Evolutionary conservation across 73 alveolate genomes (phyloP), one percentile per base, ranked within the genome.

Genomic region (Tetrahymena malaccensis): DNA sequence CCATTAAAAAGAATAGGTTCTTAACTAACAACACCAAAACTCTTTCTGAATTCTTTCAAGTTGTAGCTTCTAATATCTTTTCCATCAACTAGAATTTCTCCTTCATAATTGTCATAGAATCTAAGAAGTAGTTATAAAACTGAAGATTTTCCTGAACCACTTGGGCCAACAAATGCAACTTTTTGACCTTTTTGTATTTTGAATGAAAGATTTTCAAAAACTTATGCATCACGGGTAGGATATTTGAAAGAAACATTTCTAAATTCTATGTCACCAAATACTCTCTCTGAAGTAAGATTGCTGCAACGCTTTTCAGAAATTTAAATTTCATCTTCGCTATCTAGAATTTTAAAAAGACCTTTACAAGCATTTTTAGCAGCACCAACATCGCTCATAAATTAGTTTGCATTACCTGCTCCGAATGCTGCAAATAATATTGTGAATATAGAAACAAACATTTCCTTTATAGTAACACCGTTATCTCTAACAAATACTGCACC

Each of bases 131-230:
- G 94, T 85, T 96, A 97, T 57, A 97, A 95, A 13, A 97, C 94
- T 16, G 99, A 98, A 33, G 97, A 89, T 96, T 98, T 98, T 22
- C 99, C 99, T 85, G 99, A 96, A 16, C 99, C 99, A 94, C 98
- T 96, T 27, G 98, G 96, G 21, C 99, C 99, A n/a, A 98, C 99
- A 57, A 98, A 93, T 43, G 99, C 99, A 19, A 98, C 97, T 27
- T 97, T 97, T 94, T 98, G 93, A 8, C 99, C 99, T 43, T 96
- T 96, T 85, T 96, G 95, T 55, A 98, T 97, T 21, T 93, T 94
- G 34, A 97, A 85, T 37, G 96, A 58, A 25, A 98, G 93, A 38
- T 97, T 94, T 33, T 97, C 96, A 56, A 98, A 96, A 4, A 95
- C 97, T 85, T 93, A 44, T 43, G 55, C 93, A 40, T 97, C 98